Base-by-base conservation (phyloP, 2,329 filamentous ascomycete species). In the Sarocladium strictum region DNA sequence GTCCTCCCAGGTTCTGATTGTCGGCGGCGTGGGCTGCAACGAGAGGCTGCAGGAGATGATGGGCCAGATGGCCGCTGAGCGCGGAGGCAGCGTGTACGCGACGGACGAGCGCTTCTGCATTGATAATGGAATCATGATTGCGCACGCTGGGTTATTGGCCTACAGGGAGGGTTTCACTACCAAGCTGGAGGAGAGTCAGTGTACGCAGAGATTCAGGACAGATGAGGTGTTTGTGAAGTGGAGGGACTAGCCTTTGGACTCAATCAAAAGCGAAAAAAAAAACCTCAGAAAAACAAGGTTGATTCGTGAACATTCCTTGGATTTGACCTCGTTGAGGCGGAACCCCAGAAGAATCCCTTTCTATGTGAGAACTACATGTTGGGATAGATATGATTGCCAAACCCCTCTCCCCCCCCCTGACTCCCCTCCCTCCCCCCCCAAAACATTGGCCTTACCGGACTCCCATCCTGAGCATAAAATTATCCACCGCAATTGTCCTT, bases 91-190 rank as follows among this genome's bases (percentile, higher is more conserved):
- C 64, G 90, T 97, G 3, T 97, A 89, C 72, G 92, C 94, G 23
- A 97, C 93, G 0, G 94, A 99, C 68, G 94, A 99, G 76, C 80
- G 94, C 45, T 99, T 96, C 69, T 99, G 94, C 69, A 99, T 99
- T 63, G 94, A 99, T 71, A 99, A 99, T 64, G 94, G 94, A 50
- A 97, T 99, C 67, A 99, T 99, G 94, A 99, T 99, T 74, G 94
- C 94, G 1, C 93, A 99, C 69, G 94, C 94, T 2, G 94, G 94
- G 2, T 72, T 99, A 63, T 69, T 97, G 64, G 92, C 92, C 1
- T 94, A 88, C 67, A 78, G 85, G 69, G 92, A 85, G 15, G 93
- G 93, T 1, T 91, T 90, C 65, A 78, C 73, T 57, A 97, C 91
- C 1, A 73, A 80, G 7, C 68, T 97, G 47, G 84, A 86, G 59